Evolutionary conservation across 305 asterid genomes (phyloP).

Genomic region (Striga hermonthica): DNA sequence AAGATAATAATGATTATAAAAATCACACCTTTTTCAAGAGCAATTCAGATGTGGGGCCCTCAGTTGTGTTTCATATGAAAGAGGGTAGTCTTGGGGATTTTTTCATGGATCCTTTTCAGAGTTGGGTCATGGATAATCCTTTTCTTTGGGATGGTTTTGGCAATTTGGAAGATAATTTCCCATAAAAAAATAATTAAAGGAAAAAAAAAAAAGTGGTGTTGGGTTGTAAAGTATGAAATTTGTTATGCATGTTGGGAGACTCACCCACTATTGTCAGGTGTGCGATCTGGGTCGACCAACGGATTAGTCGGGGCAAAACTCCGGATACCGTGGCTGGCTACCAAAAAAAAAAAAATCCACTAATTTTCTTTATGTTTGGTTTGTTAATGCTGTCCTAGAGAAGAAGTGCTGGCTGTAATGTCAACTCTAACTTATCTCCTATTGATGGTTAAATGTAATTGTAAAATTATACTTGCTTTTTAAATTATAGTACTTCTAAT

Average conservation of each 20-base stretch:
- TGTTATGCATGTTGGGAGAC: not conserved
- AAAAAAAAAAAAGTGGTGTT: not conserved
- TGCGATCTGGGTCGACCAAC: no score
- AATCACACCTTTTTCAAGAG: slow-evolving; percentile 11
- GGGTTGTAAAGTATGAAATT: slow-evolving; percentile 9
- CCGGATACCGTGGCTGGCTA: no score
- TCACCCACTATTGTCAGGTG: no score
- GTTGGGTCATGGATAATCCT: slow-evolving; percentile 50
- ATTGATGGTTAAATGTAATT: no score
- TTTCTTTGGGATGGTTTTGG: slow-evolving; percentile 59
- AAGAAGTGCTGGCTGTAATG: no score
- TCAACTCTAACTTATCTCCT: no score
- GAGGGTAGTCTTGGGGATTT: slow-evolving; percentile 31
- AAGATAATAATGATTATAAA: slow-evolving; percentile 18
- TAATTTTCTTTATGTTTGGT: no score
- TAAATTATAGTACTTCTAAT: no score
- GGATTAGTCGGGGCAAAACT: no score
- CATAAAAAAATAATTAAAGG: slow-evolving; percentile 28
- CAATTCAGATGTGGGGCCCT: slow-evolving; percentile 36
- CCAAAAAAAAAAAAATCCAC: no score
- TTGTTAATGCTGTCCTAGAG: no score
- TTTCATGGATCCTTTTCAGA: slow-evolving; percentile 41
- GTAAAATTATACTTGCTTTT: no score
- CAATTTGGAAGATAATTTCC: slow-evolving; percentile 39
- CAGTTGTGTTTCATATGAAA: slow-evolving; percentile 28